These are phyloP conservation scores for Cercospora sp. DNA, from an alignment of 2,329 filamentous ascomycete genomes.

Conservation along the genomic window DNA sequence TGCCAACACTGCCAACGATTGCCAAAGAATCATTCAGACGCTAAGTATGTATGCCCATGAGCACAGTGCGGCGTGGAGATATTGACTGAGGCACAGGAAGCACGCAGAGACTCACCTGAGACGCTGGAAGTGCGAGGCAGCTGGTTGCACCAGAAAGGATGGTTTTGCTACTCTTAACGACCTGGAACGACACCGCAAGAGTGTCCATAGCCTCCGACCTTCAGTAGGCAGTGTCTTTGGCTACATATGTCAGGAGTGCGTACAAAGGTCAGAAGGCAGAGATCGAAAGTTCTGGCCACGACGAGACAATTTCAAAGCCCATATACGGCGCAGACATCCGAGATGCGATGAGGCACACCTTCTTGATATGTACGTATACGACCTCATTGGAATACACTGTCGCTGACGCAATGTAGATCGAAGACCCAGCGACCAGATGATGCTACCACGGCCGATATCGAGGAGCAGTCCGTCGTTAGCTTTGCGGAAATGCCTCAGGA, in stretches of 20 bases:
- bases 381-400: not conserved
- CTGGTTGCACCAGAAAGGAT: conserved; percentile 55
- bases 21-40: conserved; percentile 29
- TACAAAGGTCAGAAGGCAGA: conserved; percentile 51
- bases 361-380: conserved; percentile 24
- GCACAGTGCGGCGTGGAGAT: not conserved
- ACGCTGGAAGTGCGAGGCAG: conserved; percentile 61
- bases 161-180: conserved; percentile 83
- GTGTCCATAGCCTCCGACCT: conserved; percentile 59
- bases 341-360: conserved; percentile 21
- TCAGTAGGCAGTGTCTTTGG: conserved; percentile 46
- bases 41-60: conserved; percentile 22
- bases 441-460: conserved; percentile 8
- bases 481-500: not conserved
- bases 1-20: conserved; percentile 17
- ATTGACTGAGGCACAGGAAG: conserved; percentile 58
- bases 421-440: conserved; percentile 26
- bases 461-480: conserved; percentile 2
- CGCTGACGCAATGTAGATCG: conserved; percentile 21
- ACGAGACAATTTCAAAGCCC: conserved; percentile 82
- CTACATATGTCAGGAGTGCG: conserved; percentile 60
- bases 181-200: conserved; percentile 73
- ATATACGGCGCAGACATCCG: conserved; percentile 69
- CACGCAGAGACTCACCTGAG: conserved; percentile 71
- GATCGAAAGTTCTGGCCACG: conserved; percentile 72